Conservation (phyloP, 257 asterid species). For the Solanum phureja region DNA sequence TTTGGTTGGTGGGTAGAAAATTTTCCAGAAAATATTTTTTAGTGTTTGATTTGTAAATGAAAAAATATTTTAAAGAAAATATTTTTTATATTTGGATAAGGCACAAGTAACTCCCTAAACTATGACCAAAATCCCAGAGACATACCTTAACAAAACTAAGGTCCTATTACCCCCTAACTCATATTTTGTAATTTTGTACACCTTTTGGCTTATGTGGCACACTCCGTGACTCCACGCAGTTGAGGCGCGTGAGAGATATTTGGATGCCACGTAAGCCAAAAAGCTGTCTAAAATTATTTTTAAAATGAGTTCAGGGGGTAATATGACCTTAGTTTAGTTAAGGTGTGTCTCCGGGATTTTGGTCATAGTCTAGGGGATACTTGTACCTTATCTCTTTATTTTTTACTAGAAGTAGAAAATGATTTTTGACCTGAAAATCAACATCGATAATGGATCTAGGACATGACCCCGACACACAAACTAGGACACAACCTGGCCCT, state of each 20-base stretch:
- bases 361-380: not conserved
- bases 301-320: no score
- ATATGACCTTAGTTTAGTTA: not conserved
- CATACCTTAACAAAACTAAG: not conserved
- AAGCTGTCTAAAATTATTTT: not conserved
- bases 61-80: no score
- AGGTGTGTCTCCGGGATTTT: no score
- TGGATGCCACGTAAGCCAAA: not conserved
- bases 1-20: not conserved
- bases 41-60: not conserved
- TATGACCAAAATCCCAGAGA: not conserved
- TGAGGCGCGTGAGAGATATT: not conserved
- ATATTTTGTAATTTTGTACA: not conserved
- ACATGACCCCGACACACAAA: no score
- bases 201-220: not conserved
- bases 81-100: not conserved
- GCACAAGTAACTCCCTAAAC: not conserved
- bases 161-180: not conserved
- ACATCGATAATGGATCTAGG: no score
- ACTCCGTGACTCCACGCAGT: not conserved
- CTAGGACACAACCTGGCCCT: no score
- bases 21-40: no score
- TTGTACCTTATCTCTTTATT: not conserved
- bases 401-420: no score
- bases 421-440: no score